Conservation (phyloP, 2,329 filamentous ascomycete genomes). For the Verticillium nonalfalfae region DNA sequence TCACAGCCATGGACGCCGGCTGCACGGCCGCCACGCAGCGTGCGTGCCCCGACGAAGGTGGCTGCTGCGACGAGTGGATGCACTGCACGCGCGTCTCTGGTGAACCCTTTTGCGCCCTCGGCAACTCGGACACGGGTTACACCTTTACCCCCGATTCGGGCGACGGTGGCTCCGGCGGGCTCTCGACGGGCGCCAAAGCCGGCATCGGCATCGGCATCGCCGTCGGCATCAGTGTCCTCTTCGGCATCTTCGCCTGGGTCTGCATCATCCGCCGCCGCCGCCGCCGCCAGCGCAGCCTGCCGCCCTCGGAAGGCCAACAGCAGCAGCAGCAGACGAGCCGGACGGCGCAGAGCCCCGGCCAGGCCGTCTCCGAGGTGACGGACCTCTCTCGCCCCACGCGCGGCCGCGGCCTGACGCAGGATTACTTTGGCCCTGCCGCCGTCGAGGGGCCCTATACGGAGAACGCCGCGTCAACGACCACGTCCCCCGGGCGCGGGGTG, state of each 20-base stretch:
- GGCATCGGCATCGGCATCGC: conserved; percentile 51
- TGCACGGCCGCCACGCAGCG: conserved; percentile 38
- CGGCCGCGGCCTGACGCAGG: conserved; percentile 24
- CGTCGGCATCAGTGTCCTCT: conserved; percentile 31
- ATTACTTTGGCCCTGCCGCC: conserved; percentile 38
- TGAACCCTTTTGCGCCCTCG: conserved; percentile 31
- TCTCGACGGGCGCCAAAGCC: conserved; percentile 46
- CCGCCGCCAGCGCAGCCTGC: conserved; percentile 15
- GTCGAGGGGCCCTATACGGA: conserved; percentile 38
- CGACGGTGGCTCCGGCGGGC: conserved; percentile 12
- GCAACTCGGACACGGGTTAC: conserved; percentile 9
- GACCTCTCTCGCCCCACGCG: conserved; percentile 16
- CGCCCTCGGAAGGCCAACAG: background rate
- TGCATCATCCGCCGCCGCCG: conserved; percentile 34
- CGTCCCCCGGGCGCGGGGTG: conserved; percentile 30
- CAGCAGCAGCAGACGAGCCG: conserved; percentile 2
- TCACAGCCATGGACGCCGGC: conserved; percentile 28
- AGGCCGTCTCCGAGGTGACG: conserved; percentile 24
- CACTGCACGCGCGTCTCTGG: conserved; percentile 32
- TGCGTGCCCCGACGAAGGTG: conserved; percentile 35
- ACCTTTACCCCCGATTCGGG: conserved; percentile 13
- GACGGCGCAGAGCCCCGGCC: background rate
- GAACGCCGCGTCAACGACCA: conserved; percentile 15
- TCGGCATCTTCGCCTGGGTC: conserved; percentile 39
- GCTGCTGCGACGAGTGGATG: conserved; percentile 42